phyloP scores from a whole-genome alignment of 805 yeast species.

The Suhomyces kilbournensis region DNA sequence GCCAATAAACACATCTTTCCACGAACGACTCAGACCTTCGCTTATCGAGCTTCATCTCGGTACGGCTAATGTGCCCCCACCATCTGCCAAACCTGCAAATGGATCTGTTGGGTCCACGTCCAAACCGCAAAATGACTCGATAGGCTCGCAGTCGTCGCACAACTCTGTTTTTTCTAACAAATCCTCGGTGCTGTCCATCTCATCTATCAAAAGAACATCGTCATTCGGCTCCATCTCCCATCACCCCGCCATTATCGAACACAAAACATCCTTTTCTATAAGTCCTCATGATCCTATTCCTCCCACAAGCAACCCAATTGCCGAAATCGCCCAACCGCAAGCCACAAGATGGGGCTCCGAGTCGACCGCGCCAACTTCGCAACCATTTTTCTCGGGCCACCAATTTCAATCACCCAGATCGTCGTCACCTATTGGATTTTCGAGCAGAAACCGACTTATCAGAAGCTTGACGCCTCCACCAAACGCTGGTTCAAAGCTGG shows the following conservation, averaged over 20 bases:
- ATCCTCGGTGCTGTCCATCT: conserved; percentile 32
- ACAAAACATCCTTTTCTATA: conserved; percentile 15
- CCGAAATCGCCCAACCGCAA: background rate
- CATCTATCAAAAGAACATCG: conserved; percentile 25
- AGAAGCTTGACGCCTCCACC: conserved; percentile 12
- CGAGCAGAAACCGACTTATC: background rate
- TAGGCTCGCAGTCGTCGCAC: conserved; percentile 26
- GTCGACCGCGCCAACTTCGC: background rate
- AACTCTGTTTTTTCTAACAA: conserved; percentile 36
- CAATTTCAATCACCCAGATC: conserved; percentile 1
- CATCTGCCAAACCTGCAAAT: background rate
- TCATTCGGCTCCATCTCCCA: conserved; percentile 31
- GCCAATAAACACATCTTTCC: conserved; percentile 16
- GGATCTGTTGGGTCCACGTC: conserved; percentile 3
- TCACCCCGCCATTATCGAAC: conserved; percentile 2
- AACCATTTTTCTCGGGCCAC: conserved; percentile 2
- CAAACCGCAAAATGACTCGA: conserved; percentile 18
- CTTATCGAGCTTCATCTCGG: conserved; percentile 31
- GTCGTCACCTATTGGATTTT: background rate
- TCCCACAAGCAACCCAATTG: background rate
- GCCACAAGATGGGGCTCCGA: conserved; percentile 2
- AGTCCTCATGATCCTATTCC: conserved; percentile 18
- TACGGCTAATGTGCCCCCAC: background rate
- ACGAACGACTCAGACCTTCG: conserved; percentile 35
- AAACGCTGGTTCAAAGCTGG: conserved; percentile 1